phyloP scores from a whole-genome alignment of 2,329 filamentous ascomycete species.

The Calonectria honghensis region DNA sequence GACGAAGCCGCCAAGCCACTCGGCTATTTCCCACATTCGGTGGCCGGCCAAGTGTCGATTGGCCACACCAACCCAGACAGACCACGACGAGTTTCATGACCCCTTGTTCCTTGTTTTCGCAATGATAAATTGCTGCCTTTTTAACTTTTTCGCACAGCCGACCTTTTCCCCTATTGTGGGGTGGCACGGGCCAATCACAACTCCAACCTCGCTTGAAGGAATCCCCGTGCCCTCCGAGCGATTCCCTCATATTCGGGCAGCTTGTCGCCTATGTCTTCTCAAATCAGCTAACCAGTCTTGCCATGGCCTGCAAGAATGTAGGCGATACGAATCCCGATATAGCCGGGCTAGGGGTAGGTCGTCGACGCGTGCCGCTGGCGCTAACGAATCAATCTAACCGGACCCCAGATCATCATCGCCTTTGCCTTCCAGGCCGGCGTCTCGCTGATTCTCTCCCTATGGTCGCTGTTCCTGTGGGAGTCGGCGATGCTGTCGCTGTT shows the following conservation, averaged over 20 bases:
- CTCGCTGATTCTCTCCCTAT: conserved; percentile 13
- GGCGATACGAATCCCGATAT: conserved; percentile 20
- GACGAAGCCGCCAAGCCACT: not conserved
- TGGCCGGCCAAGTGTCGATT: not conserved
- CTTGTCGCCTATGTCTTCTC: not conserved
- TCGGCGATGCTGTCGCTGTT: conserved; percentile 10
- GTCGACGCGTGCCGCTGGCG: not conserved
- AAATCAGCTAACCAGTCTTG: not conserved
- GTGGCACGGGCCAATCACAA: conserved; percentile 14
- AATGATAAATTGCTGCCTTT: not conserved
- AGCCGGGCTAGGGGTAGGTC: conserved; percentile 6
- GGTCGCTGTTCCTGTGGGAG: conserved; percentile 21
- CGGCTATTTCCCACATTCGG: not conserved
- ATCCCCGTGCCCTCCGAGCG: not conserved
- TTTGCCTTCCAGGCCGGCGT: conserved; percentile 18
- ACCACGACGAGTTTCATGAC: not conserved
- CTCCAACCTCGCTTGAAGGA: not conserved
- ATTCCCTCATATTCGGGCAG: not conserved
- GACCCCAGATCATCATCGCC: conserved; percentile 13
- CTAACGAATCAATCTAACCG: not conserved
- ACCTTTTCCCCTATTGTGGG: conserved; percentile 18
- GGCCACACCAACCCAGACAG: not conserved
- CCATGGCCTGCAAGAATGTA: conserved; percentile 22
- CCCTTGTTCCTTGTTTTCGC: not conserved
- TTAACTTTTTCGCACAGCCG: conserved; percentile 9